Evolutionary conservation across 83 land plant genomes (phyloP).

Genomic region (Isoetes engelmannii): DNA sequence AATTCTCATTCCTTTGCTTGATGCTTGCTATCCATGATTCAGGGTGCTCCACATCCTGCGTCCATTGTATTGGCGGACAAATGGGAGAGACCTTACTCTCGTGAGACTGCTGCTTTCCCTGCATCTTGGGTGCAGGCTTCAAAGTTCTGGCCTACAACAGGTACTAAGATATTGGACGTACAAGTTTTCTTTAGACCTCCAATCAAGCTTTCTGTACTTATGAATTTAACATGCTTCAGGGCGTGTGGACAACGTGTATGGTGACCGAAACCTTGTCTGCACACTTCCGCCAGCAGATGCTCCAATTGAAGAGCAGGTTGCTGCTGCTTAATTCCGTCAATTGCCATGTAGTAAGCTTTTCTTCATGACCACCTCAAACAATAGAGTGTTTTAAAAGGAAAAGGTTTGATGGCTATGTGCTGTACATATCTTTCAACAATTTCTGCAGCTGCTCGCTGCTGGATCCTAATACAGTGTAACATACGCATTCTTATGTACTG

Average conservation of each 20-base stretch:
- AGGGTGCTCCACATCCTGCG: constrained; percentile 99
- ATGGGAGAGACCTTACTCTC: constrained; percentile 91
- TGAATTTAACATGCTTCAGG: constrained; percentile 40
- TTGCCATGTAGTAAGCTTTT: no score
- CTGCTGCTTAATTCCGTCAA: constrained; percentile 37
- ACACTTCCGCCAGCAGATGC: constrained; percentile 73
- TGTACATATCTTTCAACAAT: no score
- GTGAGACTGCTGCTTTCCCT: constrained; percentile 95
- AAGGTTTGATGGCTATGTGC: no score
- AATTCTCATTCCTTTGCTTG: not conserved
- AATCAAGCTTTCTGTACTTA: not conserved
- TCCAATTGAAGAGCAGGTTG: constrained; percentile 58
- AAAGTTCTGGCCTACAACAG: constrained; percentile 99
- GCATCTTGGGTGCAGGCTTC: constrained; percentile 82
- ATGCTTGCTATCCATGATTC: constrained; percentile 11
- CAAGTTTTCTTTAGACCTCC: constrained; percentile 5
- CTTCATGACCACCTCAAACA: no score
- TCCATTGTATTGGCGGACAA: constrained; percentile 77
- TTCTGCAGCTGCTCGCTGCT: no score
- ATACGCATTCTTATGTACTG: no score
- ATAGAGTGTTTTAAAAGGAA: no score
- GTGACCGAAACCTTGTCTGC: constrained; percentile 95
- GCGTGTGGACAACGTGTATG: constrained; percentile 97
- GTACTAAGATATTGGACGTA: constrained; percentile 26
- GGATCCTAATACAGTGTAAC: no score